Evolutionary conservation across 148 eudicot genomes (phyloP), one percentile per base, ranked within the genome.

Genomic region (Mesembryanthemum crystallinum): DNA sequence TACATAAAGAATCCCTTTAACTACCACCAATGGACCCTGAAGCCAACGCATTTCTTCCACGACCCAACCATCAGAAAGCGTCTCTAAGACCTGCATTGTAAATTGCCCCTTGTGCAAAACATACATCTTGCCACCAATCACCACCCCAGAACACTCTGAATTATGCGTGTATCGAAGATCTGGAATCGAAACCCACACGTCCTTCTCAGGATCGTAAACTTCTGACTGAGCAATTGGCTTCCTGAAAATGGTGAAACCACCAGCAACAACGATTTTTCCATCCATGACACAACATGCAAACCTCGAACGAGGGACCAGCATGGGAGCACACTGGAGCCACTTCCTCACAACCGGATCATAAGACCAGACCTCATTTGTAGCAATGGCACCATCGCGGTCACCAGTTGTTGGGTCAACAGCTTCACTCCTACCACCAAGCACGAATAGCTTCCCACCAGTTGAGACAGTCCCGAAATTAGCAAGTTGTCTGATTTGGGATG

Each of bases 351-450:
- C 81, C 0, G 91, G 96, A 73, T 95, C 91, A 32, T 90, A 95
- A 3, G 99, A 87, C 99, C 99, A 95, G 29, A 92, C 97, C 76
- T 90, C 97, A 30, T 91, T 84, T 25, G 96, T 95, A 3, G 98
- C 96, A 67, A 92, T 90, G 72, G 85, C 87, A 14, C 97, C 99
- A 61, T 90, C 96, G 25, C 89, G 99, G 75, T 95, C 99, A 61
- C 99, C 99, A 0, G 99, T 95, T 52, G 78, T 75, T 32, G 96
- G 97, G 64, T 95, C 97, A 18, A 95, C 94, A 20, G 92, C 97
- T 79, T 92, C 99, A 47, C 97, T 92, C 32, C 97, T 91, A 45
- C 99, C 99, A 65, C 98, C 99, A 5, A 95, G 89, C 20, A 95
- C 94, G 73, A 83, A 95, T 37, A 95, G 79, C 79, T 92, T 95